Base-by-base conservation (phyloP, 1,139 yeast genomes). In the Yamadazyma pseudoaaseri region DNA sequence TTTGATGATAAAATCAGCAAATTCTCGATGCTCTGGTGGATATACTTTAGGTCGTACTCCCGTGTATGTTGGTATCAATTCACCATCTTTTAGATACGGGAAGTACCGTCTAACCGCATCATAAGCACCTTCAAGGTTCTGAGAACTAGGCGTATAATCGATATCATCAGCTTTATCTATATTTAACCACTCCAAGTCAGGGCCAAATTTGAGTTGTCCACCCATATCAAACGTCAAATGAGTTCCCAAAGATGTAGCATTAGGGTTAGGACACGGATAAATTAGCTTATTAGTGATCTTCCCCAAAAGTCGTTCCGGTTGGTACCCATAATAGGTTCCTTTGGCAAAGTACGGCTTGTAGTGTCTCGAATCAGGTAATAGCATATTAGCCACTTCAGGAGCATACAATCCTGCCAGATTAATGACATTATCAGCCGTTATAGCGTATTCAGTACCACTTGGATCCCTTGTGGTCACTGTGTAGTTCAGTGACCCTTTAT, bases 161-260 rank as follows among this genome's bases (percentile, higher is more conserved):
- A 63, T 57, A n/a, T 54, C 55, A 16, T 54, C 54, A 1, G 71
- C 62, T 30, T 56, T 51, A 2, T 47, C 41, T 3, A 55, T 47
- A 9, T 74, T 72, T 3, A 85, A 75, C 89, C 95, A 87, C 55
- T 87, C 95, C 35, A 86, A 60, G 54, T 89, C 96, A 0, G 97
- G 97, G 0, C 97, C 97, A 54, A 89, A 89, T 45, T 79, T 72
- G 26, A 87, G 59, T 47, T 80, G 83, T 0, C 95, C 95, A 3
- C 86, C 92, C 35, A 89, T 60, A 51, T 86, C 95, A 30, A 89
- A 64, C 0, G 97, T 89, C 39, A 89, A 62, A 60, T 89, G 97
- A 0, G 94, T 85, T 0, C 97, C 97, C 34, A 89, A 64, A 0
- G 95, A 83, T 4, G 85, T 80, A 2, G 81, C 76, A 39, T 82